Evolutionary conservation across 257 asterid species (phyloP).

Genomic region (Lycium ferocissimum): DNA sequence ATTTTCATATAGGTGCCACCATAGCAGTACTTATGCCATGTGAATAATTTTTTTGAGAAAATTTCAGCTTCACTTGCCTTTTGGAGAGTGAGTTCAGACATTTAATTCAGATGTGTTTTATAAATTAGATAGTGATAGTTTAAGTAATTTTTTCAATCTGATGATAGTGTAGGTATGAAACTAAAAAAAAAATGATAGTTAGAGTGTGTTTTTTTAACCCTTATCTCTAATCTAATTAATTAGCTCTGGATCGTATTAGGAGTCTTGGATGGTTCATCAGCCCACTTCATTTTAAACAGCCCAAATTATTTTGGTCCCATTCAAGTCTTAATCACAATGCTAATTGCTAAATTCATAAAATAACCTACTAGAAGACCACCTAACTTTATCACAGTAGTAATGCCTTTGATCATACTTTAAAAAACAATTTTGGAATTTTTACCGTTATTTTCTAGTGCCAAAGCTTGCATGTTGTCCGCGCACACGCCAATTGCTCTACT

Average conservation of each 20-base stretch:
- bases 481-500: background rate
- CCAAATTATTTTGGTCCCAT: background rate
- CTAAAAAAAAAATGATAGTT: too few relatives aligned
- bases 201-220: too few relatives aligned
- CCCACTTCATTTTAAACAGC: background rate
- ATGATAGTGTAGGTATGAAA: too few relatives aligned
- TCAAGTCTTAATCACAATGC: background rate
- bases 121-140: too few relatives aligned
- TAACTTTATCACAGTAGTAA: background rate
- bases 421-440: background rate
- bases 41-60: too few relatives aligned
- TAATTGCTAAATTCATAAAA: background rate
- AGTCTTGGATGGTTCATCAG: background rate
- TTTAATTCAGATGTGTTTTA: too few relatives aligned
- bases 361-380: background rate
- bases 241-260: background rate
- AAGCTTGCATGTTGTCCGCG: background rate
- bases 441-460: background rate
- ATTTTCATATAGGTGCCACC: too few relatives aligned
- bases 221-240: background rate
- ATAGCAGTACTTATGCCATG: too few relatives aligned
- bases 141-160: too few relatives aligned
- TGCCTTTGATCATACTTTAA: background rate
- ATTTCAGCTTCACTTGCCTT: too few relatives aligned
- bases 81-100: too few relatives aligned